Base-by-base conservation (phyloP, 2,329 filamentous ascomycete species). In the Colletotrichum truncatum region DNA sequence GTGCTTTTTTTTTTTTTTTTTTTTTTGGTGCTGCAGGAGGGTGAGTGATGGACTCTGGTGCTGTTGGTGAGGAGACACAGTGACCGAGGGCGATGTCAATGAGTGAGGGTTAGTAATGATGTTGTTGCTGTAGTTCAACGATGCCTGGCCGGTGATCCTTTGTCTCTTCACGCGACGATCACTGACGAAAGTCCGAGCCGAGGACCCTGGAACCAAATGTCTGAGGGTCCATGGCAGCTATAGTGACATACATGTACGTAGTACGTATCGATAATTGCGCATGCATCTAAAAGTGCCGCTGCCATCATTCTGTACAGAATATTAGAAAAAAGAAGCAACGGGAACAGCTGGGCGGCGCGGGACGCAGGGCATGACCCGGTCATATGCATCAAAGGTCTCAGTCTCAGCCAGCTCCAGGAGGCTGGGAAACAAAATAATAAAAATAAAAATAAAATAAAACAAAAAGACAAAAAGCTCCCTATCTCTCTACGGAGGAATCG, bases 81-180 rank as follows among this genome's bases (percentile, higher is more conserved):
- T 48, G 61, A 38, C 43, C 45, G 61, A 32, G 4, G 10, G 18
- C 18, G 38, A 52, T 23, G 25, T n/a, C n/a, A n/a, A n/a, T n/a
- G n/a, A n/a, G n/a, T 32, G 53, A 23, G 34, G 58, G n/a, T 21
- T 21, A 11, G 23, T 32, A 26, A n/a, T 43, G n/a, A 14, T 16
- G 14, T 4, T 52, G 28, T n/a, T 46, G 49, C 16, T n/a, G 32
- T 46, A 28, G 41, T 4, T 25, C 26, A 36, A 61, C 34, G 39
- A 65, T 58, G 52, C 58, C 58, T 54, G 39, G 64, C 54, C 2
- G 45, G 51, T 51, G 64, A 39, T 25, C 41, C 64, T 21, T 25
- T 69, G 43, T 67, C 63, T 39, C 69, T 69, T 39, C 52, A 25
- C 60, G 57, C 54, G 60, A 32, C 32, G 61, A 53, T 48, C 28